Base-by-base conservation (phyloP, 768 basidiomycete species). In the Lepiota brunneoincarnata region DNA sequence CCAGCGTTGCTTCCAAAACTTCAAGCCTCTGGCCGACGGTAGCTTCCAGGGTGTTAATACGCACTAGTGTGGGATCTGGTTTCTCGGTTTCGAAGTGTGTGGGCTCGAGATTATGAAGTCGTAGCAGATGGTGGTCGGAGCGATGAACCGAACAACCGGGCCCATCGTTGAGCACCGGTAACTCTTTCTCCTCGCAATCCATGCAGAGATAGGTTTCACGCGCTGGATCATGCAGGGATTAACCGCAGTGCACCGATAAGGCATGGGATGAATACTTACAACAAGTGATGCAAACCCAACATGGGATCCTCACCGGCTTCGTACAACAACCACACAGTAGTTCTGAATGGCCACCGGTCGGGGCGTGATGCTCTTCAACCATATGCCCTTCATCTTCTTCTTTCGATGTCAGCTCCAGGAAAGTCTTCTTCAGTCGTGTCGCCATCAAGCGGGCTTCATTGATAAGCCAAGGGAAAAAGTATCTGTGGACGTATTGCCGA, bases 201-300 rank as follows among this genome's bases (percentile, higher is more conserved):
- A 38, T 24, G 17, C 47, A 55, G 1, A 55, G 21, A 24, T 41
- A 55, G 9, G 48, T 49, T 23, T 55, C 54, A 4, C 41, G 48
- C 18, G 54, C 47, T 55, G 14, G 3, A 37, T 5, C 4, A 35
- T 15, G 18, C 7, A 11, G 23, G 20, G 42, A 34, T 35, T 10
- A 28, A 20, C 12, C 28, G n/a, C 6, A 11, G 31, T 18, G 17
- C 11, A n/a, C 9, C 14, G 17, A 45, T 4, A 21, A 7, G 35
- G 9, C 14, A 28, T 14, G 17, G 20, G n/a, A 42, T n/a, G 24
- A 46, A 31, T 11, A 35, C 54, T 47, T 21, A 48, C 55, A 20
- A 34, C 58, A 59, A n/a, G 50, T 44, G 3, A 56, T 53, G 23
- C 58, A 59, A 10, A 51, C 21, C 44, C 50, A 55, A 20, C 55